Conservation (phyloP, 1,284 basidiomycete species). For the Malassezia furfur region DNA sequence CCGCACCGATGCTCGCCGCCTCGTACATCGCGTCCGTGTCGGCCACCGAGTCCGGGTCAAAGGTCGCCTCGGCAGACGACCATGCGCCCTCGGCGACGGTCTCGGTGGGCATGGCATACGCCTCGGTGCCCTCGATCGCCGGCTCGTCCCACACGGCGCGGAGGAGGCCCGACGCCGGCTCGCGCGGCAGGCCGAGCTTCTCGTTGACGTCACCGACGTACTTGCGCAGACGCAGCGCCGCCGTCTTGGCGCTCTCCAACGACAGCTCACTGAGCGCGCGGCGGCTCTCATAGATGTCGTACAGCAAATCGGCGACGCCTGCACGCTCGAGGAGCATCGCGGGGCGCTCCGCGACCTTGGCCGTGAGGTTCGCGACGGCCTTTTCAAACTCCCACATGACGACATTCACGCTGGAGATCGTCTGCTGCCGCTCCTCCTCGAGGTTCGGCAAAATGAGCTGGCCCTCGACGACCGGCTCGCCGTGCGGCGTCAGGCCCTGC, state of each 20-base stretch:
- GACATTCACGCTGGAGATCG: background rate
- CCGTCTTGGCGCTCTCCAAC: background rate
- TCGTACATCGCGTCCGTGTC: background rate
- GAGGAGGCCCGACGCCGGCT: constrained; percentile 4
- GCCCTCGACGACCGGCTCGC: background rate
- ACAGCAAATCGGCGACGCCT: background rate
- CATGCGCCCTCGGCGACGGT: background rate
- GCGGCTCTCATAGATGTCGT: constrained; percentile 1
- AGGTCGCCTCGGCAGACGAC: background rate
- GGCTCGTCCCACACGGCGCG: background rate
- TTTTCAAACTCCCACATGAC: constrained; percentile 9
- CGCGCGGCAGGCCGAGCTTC: constrained; percentile 2
- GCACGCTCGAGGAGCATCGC: background rate
- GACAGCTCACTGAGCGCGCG: background rate
- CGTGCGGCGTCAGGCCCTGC: background rate
- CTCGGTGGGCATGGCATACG: background rate
- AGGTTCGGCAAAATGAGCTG: background rate
- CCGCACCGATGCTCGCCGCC: background rate
- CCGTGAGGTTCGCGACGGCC: background rate
- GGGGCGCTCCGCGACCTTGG: background rate
- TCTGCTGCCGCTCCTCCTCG: background rate
- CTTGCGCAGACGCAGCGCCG: constrained; percentile 9
- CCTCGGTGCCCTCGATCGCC: background rate
- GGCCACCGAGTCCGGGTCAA: background rate
- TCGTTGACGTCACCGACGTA: constrained; percentile 1